These are phyloP conservation scores for Margaritispora aquatica DNA, from an alignment of 495 filamentous ascomycete genomes.

Conservation along the genomic window DNA sequence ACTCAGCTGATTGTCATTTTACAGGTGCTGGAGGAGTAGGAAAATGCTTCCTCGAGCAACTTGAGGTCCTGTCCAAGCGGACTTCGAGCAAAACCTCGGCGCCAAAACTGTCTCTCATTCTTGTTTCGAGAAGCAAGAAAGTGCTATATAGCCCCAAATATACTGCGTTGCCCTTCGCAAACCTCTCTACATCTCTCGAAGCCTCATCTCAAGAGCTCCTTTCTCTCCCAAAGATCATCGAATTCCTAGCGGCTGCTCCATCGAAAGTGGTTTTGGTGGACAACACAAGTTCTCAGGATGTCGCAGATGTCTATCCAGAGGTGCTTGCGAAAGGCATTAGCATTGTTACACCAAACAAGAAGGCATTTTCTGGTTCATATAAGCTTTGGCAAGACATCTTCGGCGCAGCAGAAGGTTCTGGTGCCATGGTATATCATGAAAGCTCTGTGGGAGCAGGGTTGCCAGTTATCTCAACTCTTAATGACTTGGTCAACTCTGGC, in stretches of 20 bases:
- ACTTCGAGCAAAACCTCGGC: constrained; percentile 48
- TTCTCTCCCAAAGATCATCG: constrained; percentile 57
- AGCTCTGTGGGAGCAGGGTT: constrained; percentile 87
- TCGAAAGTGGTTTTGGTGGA: constrained; percentile 77
- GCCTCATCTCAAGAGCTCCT: constrained; percentile 51
- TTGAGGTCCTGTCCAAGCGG: constrained; percentile 46
- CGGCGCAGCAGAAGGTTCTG: constrained; percentile 48
- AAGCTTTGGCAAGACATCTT: constrained; percentile 81
- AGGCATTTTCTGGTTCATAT: constrained; percentile 77
- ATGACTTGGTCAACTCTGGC: constrained; percentile 83
- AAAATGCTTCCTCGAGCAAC: constrained; percentile 80
- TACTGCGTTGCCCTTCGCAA: constrained; percentile 46
- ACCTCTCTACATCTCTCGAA: constrained; percentile 48
- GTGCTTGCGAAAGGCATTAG: constrained; percentile 75
- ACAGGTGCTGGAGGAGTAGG: constrained; percentile 90
- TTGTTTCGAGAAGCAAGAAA: constrained; percentile 76
- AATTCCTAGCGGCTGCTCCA: constrained; percentile 64
- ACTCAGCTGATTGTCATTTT: constrained; percentile 1
- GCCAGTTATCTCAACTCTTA: constrained; percentile 84
- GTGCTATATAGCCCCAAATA: constrained; percentile 60
- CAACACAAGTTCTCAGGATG: constrained; percentile 80
- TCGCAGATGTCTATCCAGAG: constrained; percentile 72
- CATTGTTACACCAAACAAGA: constrained; percentile 96
- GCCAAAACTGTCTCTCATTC: constrained; percentile 61
- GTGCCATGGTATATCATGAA: constrained; percentile 86